Evolutionary conservation across 495 filamentous ascomycete genomes (phyloP), one percentile per base, ranked within the genome.

Genomic region (Aspergillus indologenus): DNA sequence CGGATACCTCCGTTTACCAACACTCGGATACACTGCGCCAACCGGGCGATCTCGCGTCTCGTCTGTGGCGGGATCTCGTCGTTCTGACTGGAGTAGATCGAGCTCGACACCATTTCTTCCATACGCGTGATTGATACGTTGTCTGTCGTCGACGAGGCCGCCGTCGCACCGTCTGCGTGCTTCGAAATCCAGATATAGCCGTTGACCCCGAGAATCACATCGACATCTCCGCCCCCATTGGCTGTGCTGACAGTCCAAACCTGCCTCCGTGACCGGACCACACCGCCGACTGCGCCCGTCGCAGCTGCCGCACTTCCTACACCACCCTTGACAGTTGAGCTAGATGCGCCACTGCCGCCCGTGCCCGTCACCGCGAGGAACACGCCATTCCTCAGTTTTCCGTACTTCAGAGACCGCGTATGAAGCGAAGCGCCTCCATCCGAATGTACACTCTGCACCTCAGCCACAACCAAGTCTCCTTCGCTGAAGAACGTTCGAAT

Each of bases 161-260:
- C 79, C 5, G 76, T 76, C 45, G 86, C 80, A 1, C 84, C 70
- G n/a, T 77, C 75, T 6, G 70, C 74, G 63, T 91, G 88, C 76
- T 90, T 92, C 64, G 86, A 84, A 62, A 98, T 91, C 88, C 90
- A 97, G 54, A 98, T 90, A 65, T 91, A 97, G 5, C 94, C 94
- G 67, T 98, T 98, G 14, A 98, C 93, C 0, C 94, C 94, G 5
- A 98, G 76, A 29, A 96, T 80, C 12, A 98, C 84, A 69, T 96
- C 91, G 19, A 98, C 82, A 34, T 88, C 83, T 42, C 89, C 89
- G 0, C 88, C 93, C 0, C 83, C 85, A 54, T 85, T 79, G 11
- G 81, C 80, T 8, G 84, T 85, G 29, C 81, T 79, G 34, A 96
- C 69, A 0, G 90, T 90, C 82, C 91, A 94, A n/a, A 92, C 85